phyloP scores from a whole-genome alignment of 306 rosid genomes.

The Lathyrus tuberosus region DNA sequence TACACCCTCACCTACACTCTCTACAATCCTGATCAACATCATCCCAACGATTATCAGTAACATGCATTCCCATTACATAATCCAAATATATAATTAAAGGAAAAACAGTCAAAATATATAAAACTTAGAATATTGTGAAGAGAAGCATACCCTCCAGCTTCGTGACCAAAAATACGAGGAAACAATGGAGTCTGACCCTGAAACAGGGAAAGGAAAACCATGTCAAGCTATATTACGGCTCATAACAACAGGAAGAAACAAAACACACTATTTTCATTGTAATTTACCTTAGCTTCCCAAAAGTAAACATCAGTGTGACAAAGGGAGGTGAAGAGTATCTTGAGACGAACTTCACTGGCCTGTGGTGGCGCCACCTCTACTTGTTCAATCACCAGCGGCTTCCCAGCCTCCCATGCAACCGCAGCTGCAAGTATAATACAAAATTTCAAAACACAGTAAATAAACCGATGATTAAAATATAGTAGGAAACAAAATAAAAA shows the following conservation, averaged over 20 bases:
- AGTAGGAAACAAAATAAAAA: neutral
- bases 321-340: slow-evolving; percentile 60
- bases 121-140: neutral
- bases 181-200: slow-evolving; percentile 89
- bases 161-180: slow-evolving; percentile 96
- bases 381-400: slow-evolving; percentile 54
- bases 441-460: neutral
- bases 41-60: neutral
- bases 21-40: slow-evolving; percentile 54
- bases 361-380: slow-evolving; percentile 60
- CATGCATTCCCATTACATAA: neutral
- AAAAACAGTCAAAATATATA: neutral
- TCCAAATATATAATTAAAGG: neutral
- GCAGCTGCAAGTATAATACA: slow-evolving; percentile 39
- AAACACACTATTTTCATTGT: too few species aligned
- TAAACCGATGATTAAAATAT: neutral
- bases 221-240: slow-evolving; percentile 6
- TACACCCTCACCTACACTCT: slow-evolving; percentile 93
- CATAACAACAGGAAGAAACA: neutral
- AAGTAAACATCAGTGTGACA: slow-evolving; percentile 60
- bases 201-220: slow-evolving; percentile 18
- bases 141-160: slow-evolving; percentile 78
- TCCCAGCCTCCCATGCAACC: slow-evolving; percentile 59
- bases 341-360: slow-evolving; percentile 58
- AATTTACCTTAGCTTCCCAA: slow-evolving; percentile 36